These are phyloP conservation scores for Candida sphagnicola DNA, from an alignment of 805 yeast genomes.

Conservation along the genomic window DNA sequence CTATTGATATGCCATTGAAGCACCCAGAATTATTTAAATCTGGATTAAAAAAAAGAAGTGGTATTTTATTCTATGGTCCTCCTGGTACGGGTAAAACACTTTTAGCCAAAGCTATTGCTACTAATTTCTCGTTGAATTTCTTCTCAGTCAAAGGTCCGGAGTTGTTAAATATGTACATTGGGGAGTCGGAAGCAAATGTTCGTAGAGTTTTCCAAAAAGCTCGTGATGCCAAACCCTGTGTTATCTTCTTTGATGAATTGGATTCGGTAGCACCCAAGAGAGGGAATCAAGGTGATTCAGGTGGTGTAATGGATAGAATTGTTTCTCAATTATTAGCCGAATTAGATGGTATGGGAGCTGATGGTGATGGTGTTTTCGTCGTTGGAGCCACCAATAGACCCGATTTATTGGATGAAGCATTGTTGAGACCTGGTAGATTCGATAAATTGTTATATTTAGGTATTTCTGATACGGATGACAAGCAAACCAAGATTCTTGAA, in stretches of 20 bases:
- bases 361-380: conserved; percentile 79
- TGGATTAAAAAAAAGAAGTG: conserved; percentile 91
- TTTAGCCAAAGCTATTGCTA: conserved; percentile 95
- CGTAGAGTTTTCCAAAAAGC: conserved; percentile 92
- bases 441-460: conserved; percentile 95
- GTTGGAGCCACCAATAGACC: conserved; percentile 99
- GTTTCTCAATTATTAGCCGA: conserved; percentile 95
- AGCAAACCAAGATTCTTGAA: conserved; percentile 78
- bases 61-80: conserved; percentile 94
- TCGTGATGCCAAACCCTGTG: conserved; percentile 96
- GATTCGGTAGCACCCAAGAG: conserved; percentile 98
- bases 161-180: conserved; percentile 93
- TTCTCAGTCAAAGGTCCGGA: conserved; percentile 98
- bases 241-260: conserved; percentile 93
- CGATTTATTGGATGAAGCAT: conserved; percentile 89
- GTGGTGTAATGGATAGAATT: conserved; percentile 98
- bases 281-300: conserved; percentile 98
- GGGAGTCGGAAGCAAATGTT: conserved; percentile 97
- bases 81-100: conserved; percentile 98
- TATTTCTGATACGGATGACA: conserved; percentile 84
- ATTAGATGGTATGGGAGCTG: conserved; percentile 90
- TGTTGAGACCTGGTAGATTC: conserved; percentile 90
- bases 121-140: conserved; percentile 89
- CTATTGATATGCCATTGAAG: conserved; percentile 92
- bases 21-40: conserved; percentile 85